A percentile compares a stretch with the other conserved stretches of the same genome.
These are phyloP conservation scores for Holtermannia corniformis DNA, from an alignment of 768 basidiomycete species.

Conservation along the genomic window DNA sequence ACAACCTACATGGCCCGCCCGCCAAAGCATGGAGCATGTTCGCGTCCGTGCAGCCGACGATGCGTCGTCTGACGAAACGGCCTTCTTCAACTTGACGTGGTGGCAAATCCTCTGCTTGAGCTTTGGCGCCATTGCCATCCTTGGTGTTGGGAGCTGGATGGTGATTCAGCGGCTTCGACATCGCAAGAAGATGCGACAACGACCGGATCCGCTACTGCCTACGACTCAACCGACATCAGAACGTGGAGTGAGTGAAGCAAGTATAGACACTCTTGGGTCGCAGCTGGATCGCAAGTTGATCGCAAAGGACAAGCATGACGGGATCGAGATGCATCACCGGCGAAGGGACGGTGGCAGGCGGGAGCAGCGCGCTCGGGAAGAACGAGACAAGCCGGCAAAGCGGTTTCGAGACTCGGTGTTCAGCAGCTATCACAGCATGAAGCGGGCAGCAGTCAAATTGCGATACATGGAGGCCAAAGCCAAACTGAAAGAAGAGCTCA, in stretches of 20 bases:
- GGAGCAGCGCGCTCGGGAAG: neutral
- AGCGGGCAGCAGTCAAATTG: slow-evolving; percentile 25
- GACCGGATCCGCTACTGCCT: neutral
- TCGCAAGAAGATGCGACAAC: neutral
- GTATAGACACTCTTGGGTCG: neutral
- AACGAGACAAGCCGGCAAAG: neutral
- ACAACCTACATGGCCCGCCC: too few species aligned
- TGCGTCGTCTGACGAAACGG: neutral
- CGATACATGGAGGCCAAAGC: slow-evolving; percentile 27
- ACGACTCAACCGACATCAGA: neutral
- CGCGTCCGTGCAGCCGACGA: too few species aligned
- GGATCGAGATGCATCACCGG: neutral
- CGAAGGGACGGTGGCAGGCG: neutral
- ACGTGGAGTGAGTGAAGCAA: neutral
- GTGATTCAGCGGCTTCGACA: neutral
- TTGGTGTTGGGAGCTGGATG: neutral
- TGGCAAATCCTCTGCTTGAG: neutral
- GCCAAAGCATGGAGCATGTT: too few species aligned
- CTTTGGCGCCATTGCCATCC: neutral
- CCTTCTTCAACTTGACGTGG: neutral
- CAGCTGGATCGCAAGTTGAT: neutral
- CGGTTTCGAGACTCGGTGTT: slow-evolving; percentile 27
- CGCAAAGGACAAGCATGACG: neutral
- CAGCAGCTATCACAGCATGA: slow-evolving; percentile 28
- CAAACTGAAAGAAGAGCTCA: slow-evolving; percentile 20